Percentiles rank a stretch among this genome's conserved stretches.
phyloP scores from a whole-genome alignment of 768 basidiomycete species.

The Tulasnella sp. region DNA sequence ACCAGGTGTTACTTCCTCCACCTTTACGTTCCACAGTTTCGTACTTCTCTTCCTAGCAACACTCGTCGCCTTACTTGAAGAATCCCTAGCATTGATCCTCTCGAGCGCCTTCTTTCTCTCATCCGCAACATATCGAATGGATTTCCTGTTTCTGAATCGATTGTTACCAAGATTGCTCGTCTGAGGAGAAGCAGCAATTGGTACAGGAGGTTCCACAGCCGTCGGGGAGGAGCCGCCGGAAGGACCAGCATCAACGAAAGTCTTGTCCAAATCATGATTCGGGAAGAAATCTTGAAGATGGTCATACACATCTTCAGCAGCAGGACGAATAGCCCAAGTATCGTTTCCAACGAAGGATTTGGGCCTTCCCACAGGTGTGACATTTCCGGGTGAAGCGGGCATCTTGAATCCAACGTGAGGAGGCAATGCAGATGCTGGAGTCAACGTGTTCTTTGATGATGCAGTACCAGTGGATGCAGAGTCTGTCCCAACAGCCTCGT shows the following conservation, averaged over 20 bases:
- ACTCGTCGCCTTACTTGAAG: conserved; percentile 28
- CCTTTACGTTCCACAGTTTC: conserved; percentile 85
- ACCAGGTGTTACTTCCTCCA: conserved; percentile 84
- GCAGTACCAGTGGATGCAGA: no score
- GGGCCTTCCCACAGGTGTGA: conserved; percentile 2
- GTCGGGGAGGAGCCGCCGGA: conserved; percentile 73
- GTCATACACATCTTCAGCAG: conserved; percentile 85
- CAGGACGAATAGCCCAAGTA: conserved; percentile 83
- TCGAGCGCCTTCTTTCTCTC: conserved; percentile 72
- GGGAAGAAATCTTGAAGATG: conserved; percentile 93
- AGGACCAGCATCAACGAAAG: conserved; percentile 68
- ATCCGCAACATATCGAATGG: conserved; percentile 82
- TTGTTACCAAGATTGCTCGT: not conserved
- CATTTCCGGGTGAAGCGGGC: not conserved
- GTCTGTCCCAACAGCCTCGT: no score
- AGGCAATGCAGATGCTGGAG: no score
- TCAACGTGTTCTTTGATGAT: no score
- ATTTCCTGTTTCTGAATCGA: conserved; percentile 58
- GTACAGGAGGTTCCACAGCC: conserved; percentile 31
- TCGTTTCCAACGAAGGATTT: conserved; percentile 29
- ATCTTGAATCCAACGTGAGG: no score
- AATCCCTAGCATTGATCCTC: conserved; percentile 38
- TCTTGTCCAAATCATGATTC: conserved; percentile 88
- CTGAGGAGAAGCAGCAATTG: not conserved
- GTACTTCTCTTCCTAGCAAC: conserved; percentile 72